Base-by-base conservation (phyloP, 345 rosid species). In the Hirschfeldia incana region DNA sequence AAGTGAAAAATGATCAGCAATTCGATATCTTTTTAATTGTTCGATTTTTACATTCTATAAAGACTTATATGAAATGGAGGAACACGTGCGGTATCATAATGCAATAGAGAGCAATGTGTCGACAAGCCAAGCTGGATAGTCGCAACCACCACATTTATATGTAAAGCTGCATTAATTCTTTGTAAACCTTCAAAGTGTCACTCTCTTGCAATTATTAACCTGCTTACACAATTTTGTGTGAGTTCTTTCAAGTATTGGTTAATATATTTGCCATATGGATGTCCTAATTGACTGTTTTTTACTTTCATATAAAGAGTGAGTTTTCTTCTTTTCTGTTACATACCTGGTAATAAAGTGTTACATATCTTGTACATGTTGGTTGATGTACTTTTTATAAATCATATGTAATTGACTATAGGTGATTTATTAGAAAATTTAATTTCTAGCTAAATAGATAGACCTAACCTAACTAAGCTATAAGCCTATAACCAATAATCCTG, bases 101-200 rank as follows among this genome's bases (percentile, higher is more conserved):
- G 68, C 37, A 34, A 9, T 33, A 6, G 55, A 49, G 70, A 5
- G 57, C 76, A 76, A 70, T 74, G 57, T 32, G 44, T 78, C 65
- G 77, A 74, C 75, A 81, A 76, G 74, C 84, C 84, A 80, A 81
- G 83, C 84, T 88, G 81, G 76, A 78, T 44, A 71, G 67, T 78
- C 67, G 37, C 72, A 78, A 78, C 81, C 30, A 72, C 81, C 76
- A 51, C 76, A 77, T 77, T 77, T 53, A 70, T 63, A 46, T 77
- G 17, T 69, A 63, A 63, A 36, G 70, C 65, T 77, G 70, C 64
- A 59, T 76, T 44, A 16, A 9, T 21, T 68, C 70, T 64, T 67
- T 76, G 75, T 69, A 76, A 76, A 37, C 44, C 65, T 64, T 28
- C 69, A 26, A 51, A 37, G 61, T 57, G 67, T 65, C 42, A 39